phyloP scores from a whole-genome alignment of 306 rosid genomes.

The Rubus idaeus region DNA sequence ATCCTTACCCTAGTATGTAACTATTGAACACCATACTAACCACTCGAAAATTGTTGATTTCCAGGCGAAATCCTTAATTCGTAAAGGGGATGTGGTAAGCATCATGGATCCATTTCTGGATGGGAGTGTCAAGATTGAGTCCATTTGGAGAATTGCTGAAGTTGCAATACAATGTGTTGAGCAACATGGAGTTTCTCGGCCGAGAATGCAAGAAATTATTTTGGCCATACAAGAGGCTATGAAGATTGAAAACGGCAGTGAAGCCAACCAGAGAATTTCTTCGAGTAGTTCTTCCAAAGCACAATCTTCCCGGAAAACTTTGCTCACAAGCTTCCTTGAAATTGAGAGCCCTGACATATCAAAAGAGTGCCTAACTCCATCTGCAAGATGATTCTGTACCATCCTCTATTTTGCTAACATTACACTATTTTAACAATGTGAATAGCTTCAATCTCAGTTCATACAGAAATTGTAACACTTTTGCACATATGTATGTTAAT shows the following conservation, averaged over 20 bases:
- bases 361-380: constrained; percentile 58
- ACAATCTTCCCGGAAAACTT: constrained; percentile 78
- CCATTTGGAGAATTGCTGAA: constrained; percentile 89
- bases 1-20: not conserved
- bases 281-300: constrained; percentile 53
- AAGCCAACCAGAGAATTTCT: constrained; percentile 45
- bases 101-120: constrained; percentile 60
- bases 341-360: constrained; percentile 84
- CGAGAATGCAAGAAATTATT: constrained; percentile 95
- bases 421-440: not conserved
- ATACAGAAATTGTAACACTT: not conserved
- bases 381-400: constrained; percentile 58
- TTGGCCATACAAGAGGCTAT: constrained; percentile 84
- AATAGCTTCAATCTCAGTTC: not conserved
- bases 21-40: not conserved
- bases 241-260: constrained; percentile 62
- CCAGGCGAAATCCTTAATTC: constrained; percentile 77
- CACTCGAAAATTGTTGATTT: constrained; percentile 19
- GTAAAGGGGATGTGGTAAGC: constrained; percentile 81
- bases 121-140: constrained; percentile 70
- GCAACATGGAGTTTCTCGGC: constrained; percentile 76
- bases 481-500: constrained; percentile 1
- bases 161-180: constrained; percentile 85
- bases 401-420: not conserved
- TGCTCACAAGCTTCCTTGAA: constrained; percentile 87